Evolutionary conservation across 805 yeast species (phyloP).

Genomic region (Candida methanosorbosa): DNA sequence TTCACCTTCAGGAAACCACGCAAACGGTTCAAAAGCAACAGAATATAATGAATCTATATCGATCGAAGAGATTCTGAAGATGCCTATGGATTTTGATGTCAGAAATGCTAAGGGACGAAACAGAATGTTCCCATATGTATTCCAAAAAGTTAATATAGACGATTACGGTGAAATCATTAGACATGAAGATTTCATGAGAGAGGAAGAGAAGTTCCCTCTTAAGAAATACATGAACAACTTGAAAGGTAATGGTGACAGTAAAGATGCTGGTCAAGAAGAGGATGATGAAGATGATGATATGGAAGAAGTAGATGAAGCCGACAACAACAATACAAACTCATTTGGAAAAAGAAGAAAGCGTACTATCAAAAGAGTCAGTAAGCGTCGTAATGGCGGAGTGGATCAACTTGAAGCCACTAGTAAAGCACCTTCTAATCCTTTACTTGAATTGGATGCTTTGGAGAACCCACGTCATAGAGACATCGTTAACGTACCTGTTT

Average conservation of each 20-base stretch:
- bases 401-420: not conserved
- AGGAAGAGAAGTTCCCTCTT: slow-evolving; percentile 34
- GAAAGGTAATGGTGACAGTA: slow-evolving; percentile 15
- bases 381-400: slow-evolving; percentile 14
- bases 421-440: not conserved
- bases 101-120: slow-evolving; percentile 38
- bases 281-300: slow-evolving; percentile 11
- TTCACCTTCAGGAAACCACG: not conserved
- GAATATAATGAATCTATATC: slow-evolving; percentile 14
- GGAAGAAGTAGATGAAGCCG: slow-evolving; percentile 13
- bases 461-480: slow-evolving; percentile 42
- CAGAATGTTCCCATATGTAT: slow-evolving; percentile 71
- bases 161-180: slow-evolving; percentile 83
- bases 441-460: slow-evolving; percentile 37
- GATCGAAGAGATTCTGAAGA: slow-evolving; percentile 30
- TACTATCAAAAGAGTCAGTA: slow-evolving; percentile 8
- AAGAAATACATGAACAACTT: slow-evolving; percentile 12
- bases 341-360: slow-evolving; percentile 14
- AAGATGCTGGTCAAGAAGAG: slow-evolving; percentile 15
- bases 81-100: slow-evolving; percentile 50
- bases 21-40: not conserved
- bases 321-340: slow-evolving; percentile 14
- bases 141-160: slow-evolving; percentile 54
- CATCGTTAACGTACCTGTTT: slow-evolving; percentile 24
- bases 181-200: slow-evolving; percentile 50